These are phyloP conservation scores for Penicillium sclerotigenum DNA, from an alignment of 2,329 filamentous ascomycete species.

Conservation along the genomic window DNA sequence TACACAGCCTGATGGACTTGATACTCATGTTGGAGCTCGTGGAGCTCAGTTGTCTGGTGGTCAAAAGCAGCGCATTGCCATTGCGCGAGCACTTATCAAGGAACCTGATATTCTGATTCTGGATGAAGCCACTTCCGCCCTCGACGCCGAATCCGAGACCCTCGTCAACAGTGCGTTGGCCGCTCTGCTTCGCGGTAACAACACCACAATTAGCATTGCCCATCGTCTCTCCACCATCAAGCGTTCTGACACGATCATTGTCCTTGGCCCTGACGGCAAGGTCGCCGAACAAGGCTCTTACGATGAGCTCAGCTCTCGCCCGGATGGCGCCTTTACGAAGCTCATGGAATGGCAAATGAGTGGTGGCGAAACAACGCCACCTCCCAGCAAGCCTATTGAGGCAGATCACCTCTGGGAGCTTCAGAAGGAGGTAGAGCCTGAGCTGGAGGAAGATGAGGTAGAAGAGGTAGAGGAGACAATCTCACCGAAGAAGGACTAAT, in stretches of 20 bases:
- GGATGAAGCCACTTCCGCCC: constrained; percentile 91
- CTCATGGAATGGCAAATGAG: constrained; percentile 99
- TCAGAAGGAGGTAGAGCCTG: constrained; percentile 38
- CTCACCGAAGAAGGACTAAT: constrained; percentile 20
- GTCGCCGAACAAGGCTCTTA: constrained; percentile 92
- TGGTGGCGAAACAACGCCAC: constrained; percentile 60
- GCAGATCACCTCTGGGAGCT: constrained; percentile 52
- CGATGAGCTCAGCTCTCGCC: constrained; percentile 66
- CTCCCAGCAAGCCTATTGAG: constrained; percentile 37
- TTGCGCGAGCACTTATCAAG: constrained; percentile 90
- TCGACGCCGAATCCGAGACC: constrained; percentile 95
- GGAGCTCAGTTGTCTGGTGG: constrained; percentile 93
- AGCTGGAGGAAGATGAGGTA: constrained; percentile 31
- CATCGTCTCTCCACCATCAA: constrained; percentile 96
- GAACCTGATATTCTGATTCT: constrained; percentile 95
- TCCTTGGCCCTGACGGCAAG: constrained; percentile 77
- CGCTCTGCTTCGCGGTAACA: constrained; percentile 75
- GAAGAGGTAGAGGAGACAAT: constrained; percentile 22
- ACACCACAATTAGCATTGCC: constrained; percentile 96
- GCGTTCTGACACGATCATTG: constrained; percentile 89
- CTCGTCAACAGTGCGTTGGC: constrained; percentile 88
- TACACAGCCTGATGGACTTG: constrained; percentile 77
- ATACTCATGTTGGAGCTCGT: constrained; percentile 87
- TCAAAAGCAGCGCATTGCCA: constrained; percentile 96
- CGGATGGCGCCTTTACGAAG: constrained; percentile 81